Evolutionary conservation across 768 basidiomycete genomes (phyloP), one percentile per base, ranked within the genome.

Genomic region (Calocybe gangraenosa): DNA sequence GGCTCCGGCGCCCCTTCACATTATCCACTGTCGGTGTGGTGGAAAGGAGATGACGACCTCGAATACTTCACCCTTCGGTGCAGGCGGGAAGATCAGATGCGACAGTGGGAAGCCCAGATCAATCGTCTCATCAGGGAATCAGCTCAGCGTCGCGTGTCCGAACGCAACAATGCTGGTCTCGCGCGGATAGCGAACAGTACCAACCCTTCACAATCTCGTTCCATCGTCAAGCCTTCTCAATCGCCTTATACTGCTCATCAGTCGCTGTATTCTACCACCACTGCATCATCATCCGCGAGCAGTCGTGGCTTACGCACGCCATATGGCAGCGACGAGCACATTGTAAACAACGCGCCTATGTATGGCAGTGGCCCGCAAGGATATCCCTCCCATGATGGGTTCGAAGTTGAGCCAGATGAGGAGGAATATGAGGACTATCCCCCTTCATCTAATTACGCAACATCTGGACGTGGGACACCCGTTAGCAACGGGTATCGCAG

Each of bases 11-110:
- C 69, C 30, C 69, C 71, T 60, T 76, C 79, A 18, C 73, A 81
- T 57, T 83, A 90, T 60, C 83, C 90, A 7, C 80, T 97, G 25
- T 84, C 89, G 30, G 88, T 96, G 4, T 92, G 84, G 78, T 97
- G 93, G 93, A 84, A 87, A 58, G 92, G 92, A 3, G 94, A 96
- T 56, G 87, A 92, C 54, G 88, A 90, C 55, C 70, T 92, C 33
- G 96, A 98, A 57, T 92, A 80, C 58, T 98, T 99, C 66, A 91
- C 93, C 20, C 77, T 99, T 42, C 88, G 92, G 44, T 96, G 95
- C 63, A 81, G 89, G 36, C 82, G 83, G 9, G 92, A 97, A 59
- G 96, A 97, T 55, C 90, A 92, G 55, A 79, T 96, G 62, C 78
- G 79, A 37, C 87, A 92, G 58, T 99, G 96, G 96, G 90, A 96